phyloP scores from a whole-genome alignment of 768 basidiomycete species.

The Leccinum pellstonianum region DNA sequence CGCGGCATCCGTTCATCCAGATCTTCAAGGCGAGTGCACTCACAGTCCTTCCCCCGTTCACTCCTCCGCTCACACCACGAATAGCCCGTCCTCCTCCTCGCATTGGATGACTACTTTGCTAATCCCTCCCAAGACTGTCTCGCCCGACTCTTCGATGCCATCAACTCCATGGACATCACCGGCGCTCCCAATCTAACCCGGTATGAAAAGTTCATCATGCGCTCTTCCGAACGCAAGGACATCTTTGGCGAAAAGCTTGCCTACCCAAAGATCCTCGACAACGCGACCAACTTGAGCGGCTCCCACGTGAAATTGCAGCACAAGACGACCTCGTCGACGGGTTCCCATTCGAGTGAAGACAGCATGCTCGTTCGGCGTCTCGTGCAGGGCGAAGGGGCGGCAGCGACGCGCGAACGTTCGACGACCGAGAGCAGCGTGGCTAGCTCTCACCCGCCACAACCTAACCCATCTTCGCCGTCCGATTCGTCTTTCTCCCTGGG shows the following conservation, averaged over 20 bases:
- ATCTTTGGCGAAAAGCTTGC: constrained; percentile 85
- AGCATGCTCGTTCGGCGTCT: constrained; percentile 48
- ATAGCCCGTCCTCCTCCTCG: constrained; percentile 91
- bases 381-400: constrained; percentile 33
- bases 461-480: constrained; percentile 54
- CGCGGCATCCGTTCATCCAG: constrained; percentile 90
- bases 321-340: constrained; percentile 50
- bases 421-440: constrained; percentile 41
- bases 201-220: constrained; percentile 85
- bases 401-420: constrained; percentile 39
- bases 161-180: constrained; percentile 89
- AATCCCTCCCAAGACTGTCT: constrained; percentile 90
- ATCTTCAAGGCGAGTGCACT: constrained; percentile 76
- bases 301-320: constrained; percentile 38
- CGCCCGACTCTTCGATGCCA: constrained; percentile 84
- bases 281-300: not conserved
- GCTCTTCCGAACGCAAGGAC: constrained; percentile 87
- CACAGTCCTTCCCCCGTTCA: not conserved
- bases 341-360: constrained; percentile 70
- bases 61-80: constrained; percentile 7
- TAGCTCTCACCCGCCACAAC: constrained; percentile 30
- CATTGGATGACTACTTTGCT: constrained; percentile 91
- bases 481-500: constrained; percentile 76
- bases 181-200: constrained; percentile 75
- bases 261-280: constrained; percentile 22